These are phyloP conservation scores for Arthrobotrys musiformis DNA, from an alignment of 2,329 filamentous ascomycete species.

Conservation along the genomic window DNA sequence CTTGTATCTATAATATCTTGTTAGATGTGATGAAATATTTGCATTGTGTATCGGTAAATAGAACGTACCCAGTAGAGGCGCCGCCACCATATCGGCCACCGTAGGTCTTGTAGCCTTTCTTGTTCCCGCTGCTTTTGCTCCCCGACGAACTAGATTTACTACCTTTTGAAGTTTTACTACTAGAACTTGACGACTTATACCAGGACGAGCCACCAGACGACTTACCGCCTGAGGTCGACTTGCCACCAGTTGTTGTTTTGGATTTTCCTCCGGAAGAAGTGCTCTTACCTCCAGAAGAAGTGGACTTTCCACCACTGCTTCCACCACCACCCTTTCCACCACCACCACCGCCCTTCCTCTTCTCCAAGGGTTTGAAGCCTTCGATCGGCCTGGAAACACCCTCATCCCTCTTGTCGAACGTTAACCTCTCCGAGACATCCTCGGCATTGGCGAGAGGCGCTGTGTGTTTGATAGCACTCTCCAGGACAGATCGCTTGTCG, in stretches of 20 bases:
- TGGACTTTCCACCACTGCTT: constrained; percentile 62
- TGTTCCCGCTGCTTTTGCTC: constrained; percentile 39
- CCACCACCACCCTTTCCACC: constrained; percentile 29
- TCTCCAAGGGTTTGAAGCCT: constrained; percentile 42
- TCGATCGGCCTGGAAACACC: constrained; percentile 1
- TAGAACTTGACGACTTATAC: constrained; percentile 26
- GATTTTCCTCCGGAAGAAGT: constrained; percentile 56
- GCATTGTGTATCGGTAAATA: constrained; percentile 69
- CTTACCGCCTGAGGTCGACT: constrained; percentile 19
- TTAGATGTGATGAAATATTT: constrained; percentile 63
- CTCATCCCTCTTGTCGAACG: constrained; percentile 29
- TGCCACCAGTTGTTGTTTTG: constrained; percentile 26
- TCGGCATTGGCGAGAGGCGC: constrained; percentile 16
- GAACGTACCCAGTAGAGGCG: constrained; percentile 57
- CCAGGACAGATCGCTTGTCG: constrained; percentile 16
- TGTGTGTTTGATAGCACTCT: constrained; percentile 21
- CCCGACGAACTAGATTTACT: constrained; percentile 28
- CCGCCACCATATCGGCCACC: constrained; percentile 58
- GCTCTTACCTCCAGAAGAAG: constrained; percentile 62
- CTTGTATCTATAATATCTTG: constrained; percentile 72
- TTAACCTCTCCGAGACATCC: constrained; percentile 27
- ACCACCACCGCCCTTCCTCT: constrained; percentile 41
- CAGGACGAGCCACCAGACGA: constrained; percentile 54
- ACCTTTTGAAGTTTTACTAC: constrained; percentile 25
- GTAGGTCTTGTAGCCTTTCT: constrained; percentile 60